Base-by-base conservation (phyloP, 805 yeast species). In the Blastobotrys muscicola region DNA sequence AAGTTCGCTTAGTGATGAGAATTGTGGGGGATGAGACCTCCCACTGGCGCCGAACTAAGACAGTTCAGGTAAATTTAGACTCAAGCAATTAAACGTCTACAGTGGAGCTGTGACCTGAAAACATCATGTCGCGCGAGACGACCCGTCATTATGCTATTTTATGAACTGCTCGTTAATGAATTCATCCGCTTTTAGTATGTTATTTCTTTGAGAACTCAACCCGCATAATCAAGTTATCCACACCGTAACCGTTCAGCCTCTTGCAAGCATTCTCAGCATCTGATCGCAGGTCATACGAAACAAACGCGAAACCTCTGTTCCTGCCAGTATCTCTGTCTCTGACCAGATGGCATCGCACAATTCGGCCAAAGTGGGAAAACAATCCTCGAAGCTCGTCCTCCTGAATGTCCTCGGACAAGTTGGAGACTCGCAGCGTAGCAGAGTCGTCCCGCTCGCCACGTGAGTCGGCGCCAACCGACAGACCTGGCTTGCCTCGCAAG, bases 231-330 rank as follows among this genome's bases (percentile, higher is more conserved):
- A 90, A 73, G 58, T 81, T 83, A 75, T 82, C 84, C 75, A 82
- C 83, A 74, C 97, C 95, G 71, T 78, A 82, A 58, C 97, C 96
- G 64, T 92, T 74, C 66, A 87, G 74, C 50, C 62, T 61, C 50
- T 82, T 79, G 66, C 82, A 70, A 42, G 96, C 97, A 52, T 62
- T 64, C 66, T 83, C 80, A 36, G 97, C 98, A 53, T 68, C 69
- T 45, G 65, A 63, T 23, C 44, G 53, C 59, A 78, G 78, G 45
- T 79, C 73, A 47, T 73, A 76, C 48, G 90, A 81, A 52, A 89
- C 94, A 65, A 85, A 92, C 4, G 97, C 97, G 65, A 90, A 79
- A 60, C 99, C 99, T 69, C 86, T 83, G 37, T 95, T 84, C 65
- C 81, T 82, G 52, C 95, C 92, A 23, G 97, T 92, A 57, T 84